A percentile compares a stretch with the other conserved stretches of the same genome.
Evolutionary conservation across 2,329 filamentous ascomycete species (phyloP).

Genomic region (Nothophaeocryptopus gaeumannii): DNA sequence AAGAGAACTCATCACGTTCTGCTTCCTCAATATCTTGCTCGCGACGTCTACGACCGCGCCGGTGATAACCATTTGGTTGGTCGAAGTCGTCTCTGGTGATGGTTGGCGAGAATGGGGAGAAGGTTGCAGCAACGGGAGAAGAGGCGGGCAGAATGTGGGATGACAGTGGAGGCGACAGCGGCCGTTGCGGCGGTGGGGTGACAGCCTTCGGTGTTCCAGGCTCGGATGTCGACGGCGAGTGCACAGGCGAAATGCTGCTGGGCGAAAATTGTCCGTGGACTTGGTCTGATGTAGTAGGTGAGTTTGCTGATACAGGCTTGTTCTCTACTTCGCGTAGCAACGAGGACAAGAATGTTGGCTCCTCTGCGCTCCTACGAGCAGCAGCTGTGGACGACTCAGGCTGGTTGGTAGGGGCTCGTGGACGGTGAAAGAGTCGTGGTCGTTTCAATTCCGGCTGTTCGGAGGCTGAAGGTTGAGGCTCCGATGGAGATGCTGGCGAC

Average conservation of each 20-base stretch:
- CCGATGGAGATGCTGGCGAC: slow-evolving; percentile 66
- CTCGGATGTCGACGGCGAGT: slow-evolving; percentile 64
- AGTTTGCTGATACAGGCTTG: slow-evolving; percentile 39
- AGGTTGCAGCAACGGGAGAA: slow-evolving; percentile 63
- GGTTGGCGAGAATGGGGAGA: slow-evolving; percentile 61
- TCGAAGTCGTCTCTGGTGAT: slow-evolving; percentile 27
- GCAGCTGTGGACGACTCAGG: slow-evolving; percentile 35
- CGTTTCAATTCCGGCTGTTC: slow-evolving; percentile 76
- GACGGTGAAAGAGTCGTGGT: slow-evolving; percentile 53
- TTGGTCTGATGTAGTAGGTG: slow-evolving; percentile 34
- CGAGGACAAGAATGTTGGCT: slow-evolving; percentile 80
- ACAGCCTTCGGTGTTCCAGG: slow-evolving; percentile 66
- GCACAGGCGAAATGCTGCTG: slow-evolving; percentile 60
- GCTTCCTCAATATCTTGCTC: slow-evolving; percentile 26
- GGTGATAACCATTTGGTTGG: slow-evolving; percentile 3
- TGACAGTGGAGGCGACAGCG: slow-evolving; percentile 68
- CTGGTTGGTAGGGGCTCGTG: slow-evolving; percentile 49
- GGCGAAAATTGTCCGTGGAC: slow-evolving; percentile 35
- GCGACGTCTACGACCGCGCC: slow-evolving; percentile 24
- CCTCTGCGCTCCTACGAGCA: slow-evolving; percentile 41
- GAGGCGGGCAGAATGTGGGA: slow-evolving; percentile 71
- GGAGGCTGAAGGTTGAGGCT: slow-evolving; percentile 54
- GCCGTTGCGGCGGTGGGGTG: slow-evolving; percentile 61
- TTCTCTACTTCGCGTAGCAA: slow-evolving; percentile 83
- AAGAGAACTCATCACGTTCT: slow-evolving; percentile 22